Evolutionary conservation across 805 yeast species (phyloP).

Genomic region (Yamadazyma kitorensis): DNA sequence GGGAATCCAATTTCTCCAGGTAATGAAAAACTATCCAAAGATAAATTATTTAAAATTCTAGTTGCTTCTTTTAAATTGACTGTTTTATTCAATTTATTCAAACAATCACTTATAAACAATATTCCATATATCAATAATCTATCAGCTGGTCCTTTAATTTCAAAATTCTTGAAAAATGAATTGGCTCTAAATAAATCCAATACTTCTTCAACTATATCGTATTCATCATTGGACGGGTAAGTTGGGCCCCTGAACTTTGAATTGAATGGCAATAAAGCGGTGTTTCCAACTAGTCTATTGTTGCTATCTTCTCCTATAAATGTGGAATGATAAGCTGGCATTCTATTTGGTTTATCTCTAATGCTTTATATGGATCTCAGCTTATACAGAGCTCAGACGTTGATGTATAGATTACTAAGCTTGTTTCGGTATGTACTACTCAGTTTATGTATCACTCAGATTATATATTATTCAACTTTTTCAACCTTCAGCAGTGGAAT

Average conservation of each 20-base stretch:
- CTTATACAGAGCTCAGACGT: no score
- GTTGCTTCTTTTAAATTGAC: conserved; percentile 58
- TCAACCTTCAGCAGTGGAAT: no score
- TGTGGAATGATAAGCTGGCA: conserved; percentile 79
- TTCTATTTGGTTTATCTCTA: no score
- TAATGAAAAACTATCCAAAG: conserved; percentile 81
- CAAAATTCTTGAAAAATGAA: conserved; percentile 94
- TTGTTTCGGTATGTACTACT: no score
- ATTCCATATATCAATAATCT: conserved; percentile 92
- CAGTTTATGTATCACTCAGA: no score
- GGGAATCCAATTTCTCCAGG: conserved; percentile 98
- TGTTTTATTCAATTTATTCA: conserved; percentile 54
- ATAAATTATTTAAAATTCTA: conserved; percentile 72
- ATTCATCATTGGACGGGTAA: conserved; percentile 64
- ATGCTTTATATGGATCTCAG: no score
- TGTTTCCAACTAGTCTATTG: conserved; percentile 69
- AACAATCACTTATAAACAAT: conserved; percentile 80
- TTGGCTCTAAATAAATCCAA: conserved; percentile 93
- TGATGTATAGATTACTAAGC: no score
- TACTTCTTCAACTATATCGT: conserved; percentile 90
- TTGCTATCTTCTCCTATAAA: conserved; percentile 61
- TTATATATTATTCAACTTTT: no score
- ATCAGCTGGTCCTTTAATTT: conserved; percentile 93
- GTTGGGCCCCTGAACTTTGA: conserved; percentile 91
- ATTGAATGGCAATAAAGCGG: conserved; percentile 80